A percentile compares a stretch with the other conserved stretches of the same genome.
Evolutionary conservation across 441 rosid genomes (phyloP).

Genomic region (Croton laevigatus): DNA sequence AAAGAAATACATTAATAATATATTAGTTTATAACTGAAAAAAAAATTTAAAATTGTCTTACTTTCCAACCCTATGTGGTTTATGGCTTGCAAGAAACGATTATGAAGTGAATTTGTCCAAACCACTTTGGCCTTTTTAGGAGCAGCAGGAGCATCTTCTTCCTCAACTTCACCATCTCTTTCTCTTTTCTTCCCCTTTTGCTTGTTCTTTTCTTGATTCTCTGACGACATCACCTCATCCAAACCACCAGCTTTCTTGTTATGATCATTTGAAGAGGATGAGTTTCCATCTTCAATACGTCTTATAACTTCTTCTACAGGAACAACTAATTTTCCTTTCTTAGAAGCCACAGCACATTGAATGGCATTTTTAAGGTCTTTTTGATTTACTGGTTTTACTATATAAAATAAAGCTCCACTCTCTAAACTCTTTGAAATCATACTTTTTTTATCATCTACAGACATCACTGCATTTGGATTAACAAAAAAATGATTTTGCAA

Average conservation of each 20-base stretch:
- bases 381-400: constrained; percentile 56
- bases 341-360: constrained; percentile 43
- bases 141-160: constrained; percentile 16
- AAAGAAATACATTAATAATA: background rate
- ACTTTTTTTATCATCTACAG: constrained; percentile 45
- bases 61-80: constrained; percentile 60
- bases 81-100: constrained; percentile 64
- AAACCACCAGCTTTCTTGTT: background rate
- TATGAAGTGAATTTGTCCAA: constrained; percentile 68
- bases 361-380: constrained; percentile 48
- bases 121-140: constrained; percentile 53
- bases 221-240: background rate
- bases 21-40: background rate
- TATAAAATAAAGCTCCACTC: constrained; percentile 52
- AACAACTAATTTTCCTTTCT: constrained; percentile 29
- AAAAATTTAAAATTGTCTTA: constrained; percentile 35
- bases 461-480: constrained; percentile 51
- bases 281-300: constrained; percentile 2
- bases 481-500: background rate
- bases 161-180: constrained; percentile 22
- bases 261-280: background rate
- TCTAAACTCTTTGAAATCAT: constrained; percentile 37
- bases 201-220: background rate
- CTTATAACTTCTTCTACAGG: constrained; percentile 12
- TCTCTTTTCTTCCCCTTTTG: constrained; percentile 16